Evolutionary conservation across 352 stramenopile genomes (phyloP), one percentile per base, ranked within the genome.

Genomic region (Globisporangium mamillatum): DNA sequence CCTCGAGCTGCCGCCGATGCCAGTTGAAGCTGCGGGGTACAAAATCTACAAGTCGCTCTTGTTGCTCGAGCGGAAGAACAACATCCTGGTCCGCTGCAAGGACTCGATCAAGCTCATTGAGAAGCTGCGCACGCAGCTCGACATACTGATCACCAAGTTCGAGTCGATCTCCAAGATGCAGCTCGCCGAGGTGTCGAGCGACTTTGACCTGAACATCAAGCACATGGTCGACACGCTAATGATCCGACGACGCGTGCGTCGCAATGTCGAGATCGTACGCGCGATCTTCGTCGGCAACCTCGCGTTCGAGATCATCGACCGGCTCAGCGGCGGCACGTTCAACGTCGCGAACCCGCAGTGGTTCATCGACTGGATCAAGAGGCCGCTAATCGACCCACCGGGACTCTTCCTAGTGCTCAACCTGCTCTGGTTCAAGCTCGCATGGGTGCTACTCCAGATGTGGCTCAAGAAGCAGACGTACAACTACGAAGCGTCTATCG

Each of bases 91-190:
- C 46, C 84, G 95, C 27, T 97, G 93, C 48, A 97, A 95, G 61
- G 96, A 98, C 76, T 89, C 98, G 10, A 98, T 98, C 75, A 99
- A 99, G 73, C 94, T 98, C 29, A 92, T 98, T 44, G 84, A 90
- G 65, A 93, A 90, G 58, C 86, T 97, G 24, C 84, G 93, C 29
- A 95, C 91, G 6, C 93, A 98, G 62, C 77, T 98, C 36, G 93
- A 98, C 66, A 91, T 96, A 25, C 72, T 99, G 16, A 85, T 95
- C 38, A 93, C 94, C 73, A 97, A 97, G 80, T 96, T 94, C 57
- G 79, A 94, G 36, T 84, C 88, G 10, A 94, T 98, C 52, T 93
- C 86, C 22, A 87, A 97, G 53, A 84, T 93, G 8, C 93, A 98
- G 67, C 81, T 96, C n/a, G 85, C 92, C 32, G 79, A 89, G 44